Evolutionary conservation across 2,329 filamentous ascomycete genomes (phyloP).

Genomic region (Pestalotiopsis sp.): DNA sequence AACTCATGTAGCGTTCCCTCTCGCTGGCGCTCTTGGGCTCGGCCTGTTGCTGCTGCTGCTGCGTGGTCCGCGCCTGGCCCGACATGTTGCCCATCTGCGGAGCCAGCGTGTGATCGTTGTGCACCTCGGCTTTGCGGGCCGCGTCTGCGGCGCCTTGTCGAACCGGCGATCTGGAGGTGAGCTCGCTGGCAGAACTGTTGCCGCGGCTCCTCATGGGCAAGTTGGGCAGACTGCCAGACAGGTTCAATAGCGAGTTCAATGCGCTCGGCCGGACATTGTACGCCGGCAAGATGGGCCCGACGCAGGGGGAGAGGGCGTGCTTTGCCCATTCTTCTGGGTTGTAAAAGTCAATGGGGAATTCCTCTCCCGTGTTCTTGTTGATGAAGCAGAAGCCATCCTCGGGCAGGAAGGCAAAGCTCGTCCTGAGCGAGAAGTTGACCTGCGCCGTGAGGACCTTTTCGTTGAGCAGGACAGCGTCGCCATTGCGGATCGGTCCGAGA

Average conservation of each 20-base stretch:
- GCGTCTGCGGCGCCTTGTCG: constrained; percentile 27
- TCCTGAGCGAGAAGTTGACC: constrained; percentile 90
- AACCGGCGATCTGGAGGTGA: constrained; percentile 20
- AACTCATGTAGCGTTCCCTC: constrained; percentile 55
- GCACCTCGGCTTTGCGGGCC: constrained; percentile 29
- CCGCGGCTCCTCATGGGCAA: constrained; percentile 46
- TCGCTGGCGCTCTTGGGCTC: constrained; percentile 47
- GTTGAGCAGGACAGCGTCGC: constrained; percentile 89
- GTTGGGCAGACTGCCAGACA: constrained; percentile 45
- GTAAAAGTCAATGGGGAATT: constrained; percentile 85
- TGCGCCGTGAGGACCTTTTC: constrained; percentile 88
- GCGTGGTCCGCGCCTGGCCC: constrained; percentile 26
- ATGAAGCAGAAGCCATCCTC: constrained; percentile 88
- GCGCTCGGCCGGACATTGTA: constrained; percentile 42
- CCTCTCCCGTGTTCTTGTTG: constrained; percentile 77
- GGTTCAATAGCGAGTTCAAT: constrained; percentile 48
- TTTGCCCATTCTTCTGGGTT: constrained; percentile 78
- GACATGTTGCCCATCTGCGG: constrained; percentile 47
- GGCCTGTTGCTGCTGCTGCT: constrained; percentile 29
- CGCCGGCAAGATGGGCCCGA: constrained; percentile 67
- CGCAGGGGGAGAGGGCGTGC: constrained; percentile 76
- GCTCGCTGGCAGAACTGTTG: constrained; percentile 38
- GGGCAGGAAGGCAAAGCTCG: constrained; percentile 82
- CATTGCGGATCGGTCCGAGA: constrained; percentile 83
- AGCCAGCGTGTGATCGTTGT: constrained; percentile 42